Evolutionary conservation across 1,284 basidiomycete species (phyloP), one percentile per base, ranked within the genome.

Genomic region (Neolentinus lepideus): DNA sequence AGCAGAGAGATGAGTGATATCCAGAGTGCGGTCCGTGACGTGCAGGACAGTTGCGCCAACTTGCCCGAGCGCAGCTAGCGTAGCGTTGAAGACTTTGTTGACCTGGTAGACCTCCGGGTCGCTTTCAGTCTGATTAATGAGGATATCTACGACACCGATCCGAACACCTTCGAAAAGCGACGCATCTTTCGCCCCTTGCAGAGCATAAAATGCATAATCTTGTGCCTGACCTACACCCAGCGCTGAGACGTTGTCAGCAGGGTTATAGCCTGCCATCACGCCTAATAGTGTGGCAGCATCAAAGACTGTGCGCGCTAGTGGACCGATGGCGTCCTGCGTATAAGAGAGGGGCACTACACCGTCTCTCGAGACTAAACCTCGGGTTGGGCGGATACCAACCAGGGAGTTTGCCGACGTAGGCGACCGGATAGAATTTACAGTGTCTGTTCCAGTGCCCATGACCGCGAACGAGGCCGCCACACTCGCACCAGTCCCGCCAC

Each of bases 41-140:
- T 22, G 33, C 3, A 52, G 21, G 14, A 52, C 4, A 16, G 29
- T 33, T 16, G 51, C 27, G 3, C 51, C 51, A 11, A 19, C 27
- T 24, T 31, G 33, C 6, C 33, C 14, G n/a, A 52, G 29, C 6
- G 27, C 16, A 24, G 51, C 21, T 14, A 52, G 27, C 3, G 51
- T 52, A 33, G 51, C 27, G 27, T 52, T 52, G 51, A 52, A 52
- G 3, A 52, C 51, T 19, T 52, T 52, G 51, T 52, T 52, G 16
- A 52, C 51, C 19, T 16, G 19, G 33, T 31, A 52, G 14, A 52
- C 51, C 19, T 52, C 51, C 29, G 51, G 51, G 33, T 52, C 51
- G 14, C 22, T 24, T 19, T 52, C 51, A 4, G 51, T 52, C 21
- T 52, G 19, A 24, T 52, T 52, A 6, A 52, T 10, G 21, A 52